phyloP scores from a whole-genome alignment of 345 rosid species.

The Salix caprea region DNA sequence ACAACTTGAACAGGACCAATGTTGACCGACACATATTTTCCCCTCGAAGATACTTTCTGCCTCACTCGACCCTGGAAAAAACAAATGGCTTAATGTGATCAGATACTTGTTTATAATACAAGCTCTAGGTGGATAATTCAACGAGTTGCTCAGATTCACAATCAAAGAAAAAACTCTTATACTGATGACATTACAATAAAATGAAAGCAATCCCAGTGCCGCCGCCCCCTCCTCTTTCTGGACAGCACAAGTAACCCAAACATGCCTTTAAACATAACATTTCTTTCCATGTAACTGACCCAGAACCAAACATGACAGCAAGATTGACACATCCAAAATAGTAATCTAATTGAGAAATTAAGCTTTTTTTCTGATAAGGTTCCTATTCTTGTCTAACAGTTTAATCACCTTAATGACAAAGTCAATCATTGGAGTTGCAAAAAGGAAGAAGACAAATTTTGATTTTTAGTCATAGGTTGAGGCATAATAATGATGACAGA shows the following conservation, averaged over 20 bases:
- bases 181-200: background rate
- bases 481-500: background rate
- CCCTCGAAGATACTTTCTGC: slow-evolving; percentile 81
- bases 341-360: background rate
- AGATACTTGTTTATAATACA: background rate
- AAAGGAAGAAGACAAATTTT: background rate
- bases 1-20: slow-evolving; percentile 80
- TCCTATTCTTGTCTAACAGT: background rate
- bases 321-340: background rate
- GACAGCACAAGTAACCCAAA: background rate
- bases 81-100: background rate
- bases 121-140: background rate
- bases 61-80: slow-evolving; percentile 59
- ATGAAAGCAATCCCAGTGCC: background rate
- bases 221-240: background rate
- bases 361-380: background rate
- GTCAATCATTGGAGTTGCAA: background rate
- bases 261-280: background rate
- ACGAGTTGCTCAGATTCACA: background rate
- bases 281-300: background rate
- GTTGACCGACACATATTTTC: slow-evolving; percentile 87
- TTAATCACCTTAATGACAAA: background rate
- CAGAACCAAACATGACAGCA: background rate
- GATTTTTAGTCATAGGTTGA: background rate
- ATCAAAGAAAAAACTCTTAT: background rate